phyloP scores from a whole-genome alignment of 2,329 filamentous ascomycete species.

The Paracoccidioides brasiliensis region DNA sequence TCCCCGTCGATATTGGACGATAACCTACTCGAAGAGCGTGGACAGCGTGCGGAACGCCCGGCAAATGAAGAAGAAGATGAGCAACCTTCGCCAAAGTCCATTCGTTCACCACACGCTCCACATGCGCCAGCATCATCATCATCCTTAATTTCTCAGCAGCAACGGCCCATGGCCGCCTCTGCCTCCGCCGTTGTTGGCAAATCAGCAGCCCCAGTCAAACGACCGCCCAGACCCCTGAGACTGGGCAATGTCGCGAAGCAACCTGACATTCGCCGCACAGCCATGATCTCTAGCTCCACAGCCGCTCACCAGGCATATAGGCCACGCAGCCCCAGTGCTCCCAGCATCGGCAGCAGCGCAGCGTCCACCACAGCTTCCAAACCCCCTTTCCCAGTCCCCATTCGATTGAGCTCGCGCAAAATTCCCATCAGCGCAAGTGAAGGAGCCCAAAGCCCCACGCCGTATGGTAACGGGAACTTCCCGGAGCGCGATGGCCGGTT shows the following conservation, averaged over 20 bases:
- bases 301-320: slow-evolving; percentile 51
- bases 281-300: slow-evolving; percentile 68
- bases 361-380: slow-evolving; percentile 19
- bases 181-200: slow-evolving; percentile 1
- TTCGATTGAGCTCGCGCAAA: slow-evolving; percentile 72
- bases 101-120: neutral
- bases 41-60: slow-evolving; percentile 27
- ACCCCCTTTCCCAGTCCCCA: slow-evolving; percentile 76
- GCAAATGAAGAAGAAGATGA: slow-evolving; percentile 23
- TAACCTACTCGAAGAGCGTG: slow-evolving; percentile 22
- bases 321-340: slow-evolving; percentile 37
- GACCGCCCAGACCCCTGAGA: slow-evolving; percentile 26
- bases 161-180: slow-evolving; percentile 5
- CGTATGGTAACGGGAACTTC: slow-evolving; percentile 43
- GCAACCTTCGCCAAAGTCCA: slow-evolving; percentile 4
- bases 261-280: slow-evolving; percentile 59
- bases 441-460: slow-evolving; percentile 63
- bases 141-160: neutral
- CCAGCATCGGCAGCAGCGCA: slow-evolving; percentile 30
- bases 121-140: neutral
- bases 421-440: slow-evolving; percentile 58
- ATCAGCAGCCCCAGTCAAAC: slow-evolving; percentile 6
- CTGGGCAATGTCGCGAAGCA: slow-evolving; percentile 34
- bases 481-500: slow-evolving; percentile 40
- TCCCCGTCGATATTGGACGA: slow-evolving; percentile 22